Evolutionary conservation across 768 basidiomycete species (phyloP), one percentile per base, ranked within the genome.

Genomic region (Boletus edulis): DNA sequence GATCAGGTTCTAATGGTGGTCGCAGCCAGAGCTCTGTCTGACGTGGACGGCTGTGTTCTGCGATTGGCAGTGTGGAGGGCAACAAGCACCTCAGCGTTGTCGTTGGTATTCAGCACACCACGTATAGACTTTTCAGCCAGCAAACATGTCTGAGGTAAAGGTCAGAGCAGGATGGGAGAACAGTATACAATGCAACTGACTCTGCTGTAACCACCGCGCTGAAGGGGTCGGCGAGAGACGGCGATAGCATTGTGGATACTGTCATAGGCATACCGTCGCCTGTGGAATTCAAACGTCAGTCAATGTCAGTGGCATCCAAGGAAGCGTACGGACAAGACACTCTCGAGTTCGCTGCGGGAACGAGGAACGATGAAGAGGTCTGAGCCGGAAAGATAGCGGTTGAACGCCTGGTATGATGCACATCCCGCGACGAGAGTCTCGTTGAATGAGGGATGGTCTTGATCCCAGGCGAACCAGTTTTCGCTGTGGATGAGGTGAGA

Each of bases 191-290:
- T 4, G 24, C 9, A 52, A 75, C 81, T 59, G 63, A 83, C 81
- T 62, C 79, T 73, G 52, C 76, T 76, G 57, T 83, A 83, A 34
- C 82, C 81, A 14, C 81, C 73, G 2, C 80, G 76, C 56, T 83
- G 79, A 15, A 90, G 74, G 17, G 81, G 73, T 18, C 83, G 81
- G 43, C 84, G 84, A 62, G 86, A 84, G 54, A 79, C 79, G 17
- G 90, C 76, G 64, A 92, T 89, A 10, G 82, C 81, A 64, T 91
- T 92, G 69, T 92, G 91, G 51, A 92, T 89, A 12, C 84, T 82
- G 58, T 91, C 89, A 62, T 88, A 84, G 0, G 86, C 81, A 63
- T 91, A 91, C 65, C 89, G 78, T 52, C 84, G 79, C 55, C 89
- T 91, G 66, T 54, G 51, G 49, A 49, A 52, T 18, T 29, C 7